These are phyloP conservation scores for Ceratocystis eucalypticola DNA, from an alignment of 2,329 filamentous ascomycete species.

Conservation along the genomic window DNA sequence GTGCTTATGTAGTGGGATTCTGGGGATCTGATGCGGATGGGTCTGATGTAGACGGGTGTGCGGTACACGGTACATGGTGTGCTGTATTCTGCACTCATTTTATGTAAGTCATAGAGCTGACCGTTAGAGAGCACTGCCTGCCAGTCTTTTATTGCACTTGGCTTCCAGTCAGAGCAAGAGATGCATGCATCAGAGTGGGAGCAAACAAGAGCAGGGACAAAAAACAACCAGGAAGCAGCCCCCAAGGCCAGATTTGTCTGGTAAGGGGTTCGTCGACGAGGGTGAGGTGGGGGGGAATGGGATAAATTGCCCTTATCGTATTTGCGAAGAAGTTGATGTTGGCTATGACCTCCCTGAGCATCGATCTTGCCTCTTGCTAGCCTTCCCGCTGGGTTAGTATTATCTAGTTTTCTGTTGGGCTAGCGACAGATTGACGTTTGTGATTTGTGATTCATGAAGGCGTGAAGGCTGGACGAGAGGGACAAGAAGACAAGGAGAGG, in stretches of 20 bases:
- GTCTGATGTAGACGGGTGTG: background rate
- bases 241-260: background rate
- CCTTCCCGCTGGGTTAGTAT: background rate
- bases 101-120: background rate
- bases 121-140: background rate
- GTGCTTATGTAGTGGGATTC: background rate
- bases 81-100: background rate
- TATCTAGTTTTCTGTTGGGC: background rate
- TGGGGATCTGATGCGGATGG: background rate
- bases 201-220: background rate
- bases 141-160: background rate
- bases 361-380: background rate
- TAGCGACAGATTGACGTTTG: too few relatives aligned
- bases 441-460: too few relatives aligned
- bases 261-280: too few relatives aligned
- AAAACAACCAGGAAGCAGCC: background rate
- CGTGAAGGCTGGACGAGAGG: too few relatives aligned
- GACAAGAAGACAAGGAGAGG: too few relatives aligned
- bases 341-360: background rate
- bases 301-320: background rate
- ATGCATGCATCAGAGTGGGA: background rate
- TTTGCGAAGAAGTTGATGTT: background rate
- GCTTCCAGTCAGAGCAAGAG: background rate
- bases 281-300: too few relatives aligned
- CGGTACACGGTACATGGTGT: too few relatives aligned